Evolutionary conservation across 2,329 filamentous ascomycete species (phyloP), one percentile per base, ranked within the genome.

Genomic region (Verticillium nubilum): DNA sequence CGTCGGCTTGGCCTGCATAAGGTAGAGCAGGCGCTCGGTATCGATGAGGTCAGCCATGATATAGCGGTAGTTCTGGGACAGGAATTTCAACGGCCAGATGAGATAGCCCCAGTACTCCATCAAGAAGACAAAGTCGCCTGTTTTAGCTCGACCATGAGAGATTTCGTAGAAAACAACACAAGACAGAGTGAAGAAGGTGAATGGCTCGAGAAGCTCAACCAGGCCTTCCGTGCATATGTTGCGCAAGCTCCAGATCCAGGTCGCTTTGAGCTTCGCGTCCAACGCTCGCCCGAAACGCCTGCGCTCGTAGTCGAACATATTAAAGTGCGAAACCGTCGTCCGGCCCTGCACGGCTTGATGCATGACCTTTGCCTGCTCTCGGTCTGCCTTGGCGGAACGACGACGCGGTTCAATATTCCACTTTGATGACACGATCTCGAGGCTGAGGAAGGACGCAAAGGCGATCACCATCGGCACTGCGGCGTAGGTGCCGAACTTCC

Each of bases 101-200:
- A 67, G 63, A 15, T 66, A 65, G 6, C 73, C 71, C 87, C 87
- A 91, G 70, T 89, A 90, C 33, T 83, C 80, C 17, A 88, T 75
- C 27, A 91, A 71, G 19, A 86, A 86, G 4, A 90, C 82, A 62
- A 91, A 86, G 61, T 80, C 81, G 47, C 86, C 86, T 13, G 87
- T 74, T 0, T 80, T 76, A 52, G 78, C 78, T 9, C 70, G 67
- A 1, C 80, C 80, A 37, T 74, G 73, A 0, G 77, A 72, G 33
- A 87, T 80, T 62, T 83, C 77, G 59, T 80, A 78, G 7, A 81
- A 77, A 3, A 82, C 84, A 15, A 86, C 74, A 56, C 58, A 55
- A 1, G 60, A 60, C 1, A 63, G 35, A 3, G 17, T 23, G 23
- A 61, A 60, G 17, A 63, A 83, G 69, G 67, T 78, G 74, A 64